Conservation (phyloP, 202 grass and related monocot species). For the Musa balbisiana region DNA sequence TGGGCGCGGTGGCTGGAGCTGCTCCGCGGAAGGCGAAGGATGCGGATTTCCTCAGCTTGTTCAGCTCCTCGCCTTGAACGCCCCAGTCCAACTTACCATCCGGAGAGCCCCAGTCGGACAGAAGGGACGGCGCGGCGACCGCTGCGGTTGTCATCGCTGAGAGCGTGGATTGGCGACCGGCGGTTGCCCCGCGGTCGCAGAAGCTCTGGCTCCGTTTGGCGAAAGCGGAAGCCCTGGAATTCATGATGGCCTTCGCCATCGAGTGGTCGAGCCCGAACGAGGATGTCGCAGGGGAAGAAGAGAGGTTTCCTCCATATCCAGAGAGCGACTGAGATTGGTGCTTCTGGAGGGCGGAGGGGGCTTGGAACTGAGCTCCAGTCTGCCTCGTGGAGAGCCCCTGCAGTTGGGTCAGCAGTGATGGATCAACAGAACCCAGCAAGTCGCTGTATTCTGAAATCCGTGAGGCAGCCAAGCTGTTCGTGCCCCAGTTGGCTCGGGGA, state of each 20-base stretch:
- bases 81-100: constrained; percentile 85
- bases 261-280: constrained; percentile 68
- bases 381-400: constrained; percentile 61
- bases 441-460: constrained; percentile 46
- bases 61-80: constrained; percentile 86
- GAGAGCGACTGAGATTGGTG: constrained; percentile 37
- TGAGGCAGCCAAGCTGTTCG: not conserved
- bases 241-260: constrained; percentile 95
- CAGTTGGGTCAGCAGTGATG: constrained; percentile 52
- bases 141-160: constrained; percentile 34
- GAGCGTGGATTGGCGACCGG: constrained; percentile 47
- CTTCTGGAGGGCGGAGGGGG: constrained; percentile 28
- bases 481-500: constrained; percentile 53
- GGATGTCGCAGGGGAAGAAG: constrained; percentile 49
- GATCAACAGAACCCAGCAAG: constrained; percentile 49
- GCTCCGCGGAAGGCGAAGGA: constrained; percentile 57
- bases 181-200: constrained; percentile 48
- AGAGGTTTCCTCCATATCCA: constrained; percentile 35
- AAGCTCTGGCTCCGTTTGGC: constrained; percentile 99
- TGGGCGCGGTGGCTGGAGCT: not conserved
- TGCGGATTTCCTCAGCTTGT: constrained; percentile 86
- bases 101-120: constrained; percentile 83
- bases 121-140: constrained; percentile 26
- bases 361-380: constrained; percentile 20
- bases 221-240: constrained; percentile 82